These are phyloP conservation scores for Ganoderma leucocontextum DNA, from an alignment of 1,284 basidiomycete genomes.

Conservation along the genomic window DNA sequence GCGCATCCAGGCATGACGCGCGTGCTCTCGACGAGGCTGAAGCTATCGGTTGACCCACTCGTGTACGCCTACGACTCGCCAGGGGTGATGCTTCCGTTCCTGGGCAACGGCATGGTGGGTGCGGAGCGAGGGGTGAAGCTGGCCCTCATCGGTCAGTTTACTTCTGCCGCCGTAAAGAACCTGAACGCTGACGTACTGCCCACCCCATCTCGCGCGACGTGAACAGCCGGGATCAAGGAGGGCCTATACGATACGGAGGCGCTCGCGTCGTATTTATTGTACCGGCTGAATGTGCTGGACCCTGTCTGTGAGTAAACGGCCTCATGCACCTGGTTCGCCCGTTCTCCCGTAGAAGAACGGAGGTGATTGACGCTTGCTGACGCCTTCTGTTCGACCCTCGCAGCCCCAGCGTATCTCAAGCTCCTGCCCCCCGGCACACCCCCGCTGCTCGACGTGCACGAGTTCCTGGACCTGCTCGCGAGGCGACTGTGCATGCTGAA, in stretches of 20 bases:
- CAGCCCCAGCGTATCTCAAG: constrained; percentile 75
- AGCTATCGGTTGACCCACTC: constrained; percentile 79
- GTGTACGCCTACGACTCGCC: constrained; percentile 97
- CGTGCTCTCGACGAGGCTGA: constrained; percentile 83
- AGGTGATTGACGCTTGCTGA: constrained; percentile 20
- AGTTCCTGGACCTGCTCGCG: constrained; percentile 78
- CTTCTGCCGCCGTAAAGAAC: constrained; percentile 9
- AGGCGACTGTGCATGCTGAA: constrained; percentile 81
- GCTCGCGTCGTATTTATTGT: constrained; percentile 90
- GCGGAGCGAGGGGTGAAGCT: constrained; percentile 94
- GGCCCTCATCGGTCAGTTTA: constrained; percentile 82
- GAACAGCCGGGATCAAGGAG: constrained; percentile 92
- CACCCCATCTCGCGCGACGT: constrained; percentile 20
- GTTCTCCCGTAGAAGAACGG: constrained; percentile 18
- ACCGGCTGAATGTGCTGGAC: constrained; percentile 83
- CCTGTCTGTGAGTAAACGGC: constrained; percentile 62
- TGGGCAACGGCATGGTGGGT: constrained; percentile 86
- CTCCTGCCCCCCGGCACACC: constrained; percentile 61
- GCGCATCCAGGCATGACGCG: constrained; percentile 91
- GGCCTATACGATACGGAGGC: constrained; percentile 88
- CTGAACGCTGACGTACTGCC: constrained; percentile 21
- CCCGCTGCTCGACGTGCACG: constrained; percentile 66
- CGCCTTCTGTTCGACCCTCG: constrained; percentile 14
- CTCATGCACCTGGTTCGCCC: constrained; percentile 10
- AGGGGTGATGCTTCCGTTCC: constrained; percentile 96